phyloP scores from a whole-genome alignment of 2,329 filamentous ascomycete genomes.

The Hymenotorrendiella dingleyae region DNA sequence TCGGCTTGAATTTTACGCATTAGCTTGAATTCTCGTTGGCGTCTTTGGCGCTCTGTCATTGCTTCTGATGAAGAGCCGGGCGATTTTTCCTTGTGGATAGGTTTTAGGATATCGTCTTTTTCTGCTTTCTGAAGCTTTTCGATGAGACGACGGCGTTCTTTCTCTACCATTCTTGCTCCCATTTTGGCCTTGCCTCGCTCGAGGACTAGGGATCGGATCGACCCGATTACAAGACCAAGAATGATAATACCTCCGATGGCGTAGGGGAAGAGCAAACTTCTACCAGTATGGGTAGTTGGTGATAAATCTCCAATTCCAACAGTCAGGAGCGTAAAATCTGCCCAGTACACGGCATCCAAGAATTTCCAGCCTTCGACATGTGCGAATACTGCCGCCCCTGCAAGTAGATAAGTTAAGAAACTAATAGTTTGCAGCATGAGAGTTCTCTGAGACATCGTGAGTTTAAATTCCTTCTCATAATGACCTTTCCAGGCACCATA shows the following conservation, averaged over 20 bases:
- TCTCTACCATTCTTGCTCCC: conserved; percentile 53
- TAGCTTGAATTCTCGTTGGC: conserved; percentile 65
- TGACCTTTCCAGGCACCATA: conserved; percentile 63
- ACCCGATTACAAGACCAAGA: conserved; percentile 75
- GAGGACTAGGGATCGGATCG: conserved; percentile 62
- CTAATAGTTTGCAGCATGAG: conserved; percentile 87
- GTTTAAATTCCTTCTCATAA: conserved; percentile 71
- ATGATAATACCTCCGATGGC: conserved; percentile 78
- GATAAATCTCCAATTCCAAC: conserved; percentile 56
- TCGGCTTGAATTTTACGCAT: conserved; percentile 75
- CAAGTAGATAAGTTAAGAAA: conserved; percentile 73
- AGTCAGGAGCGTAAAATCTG: conserved; percentile 64
- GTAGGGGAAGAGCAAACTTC: conserved; percentile 75
- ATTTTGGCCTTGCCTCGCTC: conserved; percentile 51
- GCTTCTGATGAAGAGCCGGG: conserved; percentile 4
- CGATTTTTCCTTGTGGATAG: conserved; percentile 24
- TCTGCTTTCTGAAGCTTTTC: conserved; percentile 40
- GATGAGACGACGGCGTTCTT: conserved; percentile 46
- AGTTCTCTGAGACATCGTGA: conserved; percentile 77
- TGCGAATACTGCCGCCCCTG: conserved; percentile 72
- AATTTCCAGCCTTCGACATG: conserved; percentile 69
- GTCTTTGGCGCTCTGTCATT: conserved; percentile 49
- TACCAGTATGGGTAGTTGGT: conserved; percentile 46
- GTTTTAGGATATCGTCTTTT: conserved; percentile 43
- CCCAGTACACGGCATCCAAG: conserved; percentile 74